Percentiles rank a stretch among this genome's conserved stretches.
Evolutionary conservation across 2,329 filamentous ascomycete genomes (phyloP).

Genomic region (Ilyonectria robusta): DNA sequence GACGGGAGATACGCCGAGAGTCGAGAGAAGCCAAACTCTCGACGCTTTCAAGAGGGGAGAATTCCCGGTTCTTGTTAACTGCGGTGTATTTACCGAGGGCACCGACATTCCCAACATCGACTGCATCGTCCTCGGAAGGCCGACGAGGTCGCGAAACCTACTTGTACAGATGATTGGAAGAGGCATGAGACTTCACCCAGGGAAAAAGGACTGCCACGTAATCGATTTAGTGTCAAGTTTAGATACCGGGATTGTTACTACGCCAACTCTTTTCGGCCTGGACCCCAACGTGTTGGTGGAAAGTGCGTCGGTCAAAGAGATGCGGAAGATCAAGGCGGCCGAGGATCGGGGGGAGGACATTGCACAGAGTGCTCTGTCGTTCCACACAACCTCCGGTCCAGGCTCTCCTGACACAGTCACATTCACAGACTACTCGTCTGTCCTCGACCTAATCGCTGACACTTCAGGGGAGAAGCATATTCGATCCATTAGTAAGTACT

Average conservation of each 20-base stretch:
- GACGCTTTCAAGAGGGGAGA: slow-evolving; percentile 82
- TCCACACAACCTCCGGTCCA: slow-evolving; percentile 28
- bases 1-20: slow-evolving; percentile 82
- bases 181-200: slow-evolving; percentile 86
- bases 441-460: slow-evolving; percentile 92
- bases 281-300: slow-evolving; percentile 85
- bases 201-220: slow-evolving; percentile 91
- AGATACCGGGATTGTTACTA: slow-evolving; percentile 87
- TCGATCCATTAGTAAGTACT: slow-evolving; percentile 78
- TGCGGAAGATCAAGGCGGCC: slow-evolving; percentile 68
- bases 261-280: slow-evolving; percentile 92
- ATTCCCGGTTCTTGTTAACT: slow-evolving; percentile 93
- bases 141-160: slow-evolving; percentile 92
- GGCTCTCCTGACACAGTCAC: slow-evolving; percentile 66
- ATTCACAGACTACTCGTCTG: slow-evolving; percentile 91
- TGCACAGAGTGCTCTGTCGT: slow-evolving; percentile 32
- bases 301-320: slow-evolving; percentile 72
- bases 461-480: slow-evolving; percentile 85
- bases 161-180: slow-evolving; percentile 98
- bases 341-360: slow-evolving; percentile 59
- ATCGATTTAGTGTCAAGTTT: slow-evolving; percentile 96
- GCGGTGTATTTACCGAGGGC: slow-evolving; percentile 96
- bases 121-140: slow-evolving; percentile 88
- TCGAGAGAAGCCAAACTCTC: slow-evolving; percentile 78
- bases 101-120: slow-evolving; percentile 99